phyloP scores from a whole-genome alignment of 768 basidiomycete genomes.

The Arthromyces matolae region DNA sequence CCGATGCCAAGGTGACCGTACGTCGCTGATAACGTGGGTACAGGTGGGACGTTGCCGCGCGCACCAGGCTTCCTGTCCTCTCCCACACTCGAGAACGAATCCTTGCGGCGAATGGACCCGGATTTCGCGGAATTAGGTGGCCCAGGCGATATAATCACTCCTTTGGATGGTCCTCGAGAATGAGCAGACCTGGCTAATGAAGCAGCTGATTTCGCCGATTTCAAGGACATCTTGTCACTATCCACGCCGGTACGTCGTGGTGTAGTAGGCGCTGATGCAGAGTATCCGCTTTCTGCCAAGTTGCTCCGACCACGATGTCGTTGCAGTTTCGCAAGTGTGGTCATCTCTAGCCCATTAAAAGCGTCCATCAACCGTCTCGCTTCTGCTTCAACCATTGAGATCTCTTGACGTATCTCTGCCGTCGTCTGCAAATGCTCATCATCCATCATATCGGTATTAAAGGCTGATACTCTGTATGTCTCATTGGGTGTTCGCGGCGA shows the following conservation, averaged over 20 bases:
- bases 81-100: constrained; percentile 58
- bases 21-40: constrained; percentile 31
- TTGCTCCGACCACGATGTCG: constrained; percentile 26
- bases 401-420: constrained; percentile 62
- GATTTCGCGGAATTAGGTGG: constrained; percentile 26
- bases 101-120: constrained; percentile 47
- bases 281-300: constrained; percentile 13
- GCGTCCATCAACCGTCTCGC: constrained; percentile 69
- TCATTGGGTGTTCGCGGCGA: constrained; percentile 34
- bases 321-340: constrained; percentile 52
- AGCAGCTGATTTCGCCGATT: constrained; percentile 46
- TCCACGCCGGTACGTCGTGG: constrained; percentile 39
- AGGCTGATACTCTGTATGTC: constrained; percentile 30
- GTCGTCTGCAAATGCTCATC: constrained; percentile 58
- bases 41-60: constrained; percentile 28
- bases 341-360: constrained; percentile 76
- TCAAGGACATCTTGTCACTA: constrained; percentile 48
- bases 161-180: constrained; percentile 36
- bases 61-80: constrained; percentile 28
- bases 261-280: constrained; percentile 33
- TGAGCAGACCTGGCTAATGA: constrained; percentile 46
- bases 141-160: constrained; percentile 25
- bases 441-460: constrained; percentile 42
- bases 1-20: constrained; percentile 31
- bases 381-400: constrained; percentile 67